Evolutionary conservation across 306 rosid species (phyloP), one percentile per base, ranked within the genome.

Genomic region (Benincasa hispida): DNA sequence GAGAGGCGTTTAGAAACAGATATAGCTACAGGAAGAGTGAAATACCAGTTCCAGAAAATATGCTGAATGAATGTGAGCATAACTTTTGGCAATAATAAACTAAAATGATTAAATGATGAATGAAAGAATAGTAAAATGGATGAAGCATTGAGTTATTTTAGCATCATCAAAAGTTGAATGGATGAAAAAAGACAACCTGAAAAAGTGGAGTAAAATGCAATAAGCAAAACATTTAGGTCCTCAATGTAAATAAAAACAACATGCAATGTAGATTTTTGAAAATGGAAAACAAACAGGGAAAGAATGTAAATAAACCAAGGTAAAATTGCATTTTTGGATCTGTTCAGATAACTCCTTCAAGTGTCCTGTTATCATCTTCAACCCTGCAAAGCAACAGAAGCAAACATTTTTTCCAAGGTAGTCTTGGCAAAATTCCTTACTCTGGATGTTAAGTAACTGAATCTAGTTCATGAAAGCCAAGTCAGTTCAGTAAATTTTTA

Each of bases 361-460:
- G 50, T 50, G 60, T 28, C 76, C 76, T 48, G 45, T 14, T 10
- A 72, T 18, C 60, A 28, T 72, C 76, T 72, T 30, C 45, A 50
- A 10, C 42, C 76, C 76, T 72, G 76, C 76, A 72, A 50, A 51
- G 60, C 42, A 72, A 14, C 76, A 48, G 25, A 72, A 72, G 27
- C 76, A 70, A 70, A 45, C 39, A 15, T 47, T 24, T 47, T 47
- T 25, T 25, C 54, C 58, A 70, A 48, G 22, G 24, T 50, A 70
- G 58, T 70, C 39, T 14, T 8, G 58, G 39, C 76, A 45, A 10
- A 41, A 41, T 41, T 10, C 47, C 35, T 32, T 32, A 32, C 35
- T 32, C 35, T 32, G 35, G 35, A 32, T 3, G 35, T 32, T 15
- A 32, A 27, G 67, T 15, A 62, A 18, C 47, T 63, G 42, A 63